phyloP scores from a whole-genome alignment of 208 protist genomes.

The Trypanosoma melophagium region DNA sequence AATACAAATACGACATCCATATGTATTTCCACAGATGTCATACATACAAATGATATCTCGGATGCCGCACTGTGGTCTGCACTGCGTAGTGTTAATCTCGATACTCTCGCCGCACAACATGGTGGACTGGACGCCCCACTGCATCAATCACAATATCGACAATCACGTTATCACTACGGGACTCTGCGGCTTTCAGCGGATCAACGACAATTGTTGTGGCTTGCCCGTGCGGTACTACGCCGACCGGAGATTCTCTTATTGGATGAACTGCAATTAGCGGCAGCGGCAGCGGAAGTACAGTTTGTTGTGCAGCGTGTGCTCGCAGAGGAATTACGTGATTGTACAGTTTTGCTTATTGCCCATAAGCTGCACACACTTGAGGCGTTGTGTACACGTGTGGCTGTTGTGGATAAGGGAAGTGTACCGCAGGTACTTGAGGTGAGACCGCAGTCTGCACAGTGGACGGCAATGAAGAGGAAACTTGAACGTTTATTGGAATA shows the following conservation, averaged over 20 bases:
- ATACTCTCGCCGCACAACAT: constrained; percentile 29
- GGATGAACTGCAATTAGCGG: constrained; percentile 95
- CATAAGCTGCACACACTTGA: constrained; percentile 93
- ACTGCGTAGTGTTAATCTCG: constrained; percentile 43
- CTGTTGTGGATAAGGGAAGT: constrained; percentile 58
- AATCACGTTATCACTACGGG: constrained; percentile 38
- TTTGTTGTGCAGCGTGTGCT: constrained; percentile 83
- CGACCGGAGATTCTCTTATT: constrained; percentile 90
- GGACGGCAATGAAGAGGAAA: not conserved
- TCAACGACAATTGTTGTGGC: constrained; percentile 95
- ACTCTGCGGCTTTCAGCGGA: constrained; percentile 93
- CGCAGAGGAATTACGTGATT: constrained; percentile 70
- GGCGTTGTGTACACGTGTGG: constrained; percentile 83
- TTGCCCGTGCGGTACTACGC: constrained; percentile 94
- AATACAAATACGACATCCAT: too few species aligned
- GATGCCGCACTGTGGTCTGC: constrained; percentile 55
- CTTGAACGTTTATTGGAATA: not conserved
- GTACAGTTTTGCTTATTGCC: constrained; percentile 95
- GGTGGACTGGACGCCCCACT: constrained; percentile 48
- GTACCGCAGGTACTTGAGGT: constrained; percentile 11
- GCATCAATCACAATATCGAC: constrained; percentile 47
- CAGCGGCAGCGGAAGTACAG: constrained; percentile 81
- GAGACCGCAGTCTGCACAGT: not conserved
- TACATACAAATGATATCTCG: constrained; percentile 11
- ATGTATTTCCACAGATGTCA: too few species aligned